A percentile compares a stretch with the other conserved stretches of the same genome.
Conservation (phyloP, 2,329 filamentous ascomycete species). For the Chaetomium sp. region DNA sequence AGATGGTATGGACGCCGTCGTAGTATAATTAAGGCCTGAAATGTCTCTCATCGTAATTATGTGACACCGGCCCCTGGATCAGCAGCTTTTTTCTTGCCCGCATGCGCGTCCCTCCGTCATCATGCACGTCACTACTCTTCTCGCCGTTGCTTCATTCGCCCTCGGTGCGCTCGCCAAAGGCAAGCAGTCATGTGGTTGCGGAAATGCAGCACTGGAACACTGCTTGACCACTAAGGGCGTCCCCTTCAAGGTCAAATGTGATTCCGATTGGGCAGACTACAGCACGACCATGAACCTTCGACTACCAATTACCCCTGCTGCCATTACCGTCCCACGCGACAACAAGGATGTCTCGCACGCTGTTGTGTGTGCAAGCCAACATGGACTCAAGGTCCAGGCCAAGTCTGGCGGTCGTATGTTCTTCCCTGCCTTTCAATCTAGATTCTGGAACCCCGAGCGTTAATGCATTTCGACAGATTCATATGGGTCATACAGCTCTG, state of each 20-base stretch:
- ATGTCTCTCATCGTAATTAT: too few species aligned
- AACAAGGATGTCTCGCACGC: neutral
- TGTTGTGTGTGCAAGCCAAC: neutral
- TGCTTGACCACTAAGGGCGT: neutral
- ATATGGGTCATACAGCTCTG: neutral
- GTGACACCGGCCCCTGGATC: too few species aligned
- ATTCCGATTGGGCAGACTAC: neutral
- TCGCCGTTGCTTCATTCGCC: neutral
- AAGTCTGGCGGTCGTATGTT: conserved; percentile 2
- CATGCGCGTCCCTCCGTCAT: neutral
- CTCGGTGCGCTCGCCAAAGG: neutral
- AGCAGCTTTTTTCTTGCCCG: too few species aligned
- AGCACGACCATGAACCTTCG: neutral
- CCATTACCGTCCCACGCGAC: neutral
- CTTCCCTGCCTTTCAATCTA: neutral
- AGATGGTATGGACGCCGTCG: too few species aligned
- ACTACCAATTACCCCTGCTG: neutral
- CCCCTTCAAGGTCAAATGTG: neutral
- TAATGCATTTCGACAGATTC: neutral
- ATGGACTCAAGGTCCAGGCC: conserved; percentile 1
- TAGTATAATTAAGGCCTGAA: too few species aligned
- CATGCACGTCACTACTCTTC: neutral
- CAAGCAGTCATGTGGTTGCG: neutral
- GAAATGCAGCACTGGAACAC: neutral
- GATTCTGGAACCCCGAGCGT: neutral